Percentiles rank a stretch among this genome's conserved stretches.
Conservation (phyloP, 1,284 basidiomycete genomes). For the Heterobasidion annosum region DNA sequence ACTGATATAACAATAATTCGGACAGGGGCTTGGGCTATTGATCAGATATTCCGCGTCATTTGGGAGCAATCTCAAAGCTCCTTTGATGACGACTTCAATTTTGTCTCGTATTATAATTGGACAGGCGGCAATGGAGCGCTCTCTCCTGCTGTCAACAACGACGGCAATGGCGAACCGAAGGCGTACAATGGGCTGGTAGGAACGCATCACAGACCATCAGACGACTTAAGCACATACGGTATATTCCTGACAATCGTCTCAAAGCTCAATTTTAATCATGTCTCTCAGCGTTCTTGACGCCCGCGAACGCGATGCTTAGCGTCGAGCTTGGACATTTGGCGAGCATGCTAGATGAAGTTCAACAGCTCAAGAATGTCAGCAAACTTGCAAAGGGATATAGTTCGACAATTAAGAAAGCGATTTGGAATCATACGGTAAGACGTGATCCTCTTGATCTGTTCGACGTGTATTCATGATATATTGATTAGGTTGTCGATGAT, state of each 20-base stretch:
- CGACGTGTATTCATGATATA: neutral
- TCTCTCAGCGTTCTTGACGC: conserved; percentile 54
- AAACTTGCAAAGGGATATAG: conserved; percentile 53
- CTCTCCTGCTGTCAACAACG: conserved; percentile 55
- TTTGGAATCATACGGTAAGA: conserved; percentile 55
- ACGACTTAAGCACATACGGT: conserved; percentile 66
- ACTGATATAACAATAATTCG: conserved; percentile 2
- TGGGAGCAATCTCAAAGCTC: conserved; percentile 67
- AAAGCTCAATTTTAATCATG: neutral
- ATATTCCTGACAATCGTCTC: conserved; percentile 11
- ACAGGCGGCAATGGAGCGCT: conserved; percentile 57
- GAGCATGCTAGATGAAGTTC: conserved; percentile 43
- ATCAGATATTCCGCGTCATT: conserved; percentile 67
- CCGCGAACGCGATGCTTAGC: conserved; percentile 75
- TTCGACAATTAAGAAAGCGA: conserved; percentile 46
- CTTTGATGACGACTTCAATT: conserved; percentile 62
- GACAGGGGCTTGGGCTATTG: conserved; percentile 59
- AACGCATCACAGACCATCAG: conserved; percentile 69
- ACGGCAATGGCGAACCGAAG: conserved; percentile 62
- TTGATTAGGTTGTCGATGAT: conserved; percentile 41
- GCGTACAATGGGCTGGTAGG: conserved; percentile 55
- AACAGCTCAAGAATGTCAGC: conserved; percentile 41
- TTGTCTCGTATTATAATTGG: conserved; percentile 74
- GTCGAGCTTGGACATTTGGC: conserved; percentile 60
- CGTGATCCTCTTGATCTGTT: neutral